phyloP scores from a whole-genome alignment of 768 basidiomycete genomes.

The Royoungia palumana region DNA sequence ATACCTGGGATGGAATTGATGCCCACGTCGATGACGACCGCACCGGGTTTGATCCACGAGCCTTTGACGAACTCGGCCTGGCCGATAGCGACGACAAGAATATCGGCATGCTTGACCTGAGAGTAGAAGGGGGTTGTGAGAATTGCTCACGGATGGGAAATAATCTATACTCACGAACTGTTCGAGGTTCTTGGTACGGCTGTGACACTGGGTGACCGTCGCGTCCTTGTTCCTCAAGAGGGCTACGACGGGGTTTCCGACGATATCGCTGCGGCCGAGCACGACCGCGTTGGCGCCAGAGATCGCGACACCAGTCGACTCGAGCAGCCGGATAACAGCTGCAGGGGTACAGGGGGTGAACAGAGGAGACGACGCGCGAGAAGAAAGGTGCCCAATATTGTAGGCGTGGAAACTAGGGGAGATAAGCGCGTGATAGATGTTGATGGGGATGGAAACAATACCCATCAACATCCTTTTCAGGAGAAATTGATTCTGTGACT shows the following conservation, averaged over 20 bases:
- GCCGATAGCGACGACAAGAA: conserved; percentile 96
- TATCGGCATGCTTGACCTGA: conserved; percentile 83
- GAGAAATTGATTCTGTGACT: conserved; percentile 92
- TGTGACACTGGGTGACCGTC: conserved; percentile 98
- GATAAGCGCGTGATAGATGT: conserved; percentile 3
- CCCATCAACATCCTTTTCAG: conserved; percentile 97
- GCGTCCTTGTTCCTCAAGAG: conserved; percentile 89
- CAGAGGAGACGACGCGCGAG: conserved; percentile 82
- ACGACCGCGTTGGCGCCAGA: conserved; percentile 84
- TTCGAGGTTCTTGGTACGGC: conserved; percentile 77
- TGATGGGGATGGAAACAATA: conserved; percentile 34
- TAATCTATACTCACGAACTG: conserved; percentile 57
- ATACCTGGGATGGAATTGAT: conserved; percentile 92
- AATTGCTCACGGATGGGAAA: conserved; percentile 9
- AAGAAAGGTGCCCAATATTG: conserved; percentile 94
- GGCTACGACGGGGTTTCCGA: conserved; percentile 91
- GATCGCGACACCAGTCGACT: conserved; percentile 76
- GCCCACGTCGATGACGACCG: conserved; percentile 95
- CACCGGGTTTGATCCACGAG: conserved; percentile 93
- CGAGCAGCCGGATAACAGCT: conserved; percentile 86
- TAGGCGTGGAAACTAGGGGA: conserved; percentile 87
- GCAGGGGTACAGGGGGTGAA: conserved; percentile 96
- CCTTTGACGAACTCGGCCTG: conserved; percentile 88
- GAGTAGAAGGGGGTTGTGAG: not conserved
- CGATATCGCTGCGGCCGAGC: conserved; percentile 95